phyloP scores from a whole-genome alignment of 1,284 basidiomycete species.

The Abortiporus biennis region DNA sequence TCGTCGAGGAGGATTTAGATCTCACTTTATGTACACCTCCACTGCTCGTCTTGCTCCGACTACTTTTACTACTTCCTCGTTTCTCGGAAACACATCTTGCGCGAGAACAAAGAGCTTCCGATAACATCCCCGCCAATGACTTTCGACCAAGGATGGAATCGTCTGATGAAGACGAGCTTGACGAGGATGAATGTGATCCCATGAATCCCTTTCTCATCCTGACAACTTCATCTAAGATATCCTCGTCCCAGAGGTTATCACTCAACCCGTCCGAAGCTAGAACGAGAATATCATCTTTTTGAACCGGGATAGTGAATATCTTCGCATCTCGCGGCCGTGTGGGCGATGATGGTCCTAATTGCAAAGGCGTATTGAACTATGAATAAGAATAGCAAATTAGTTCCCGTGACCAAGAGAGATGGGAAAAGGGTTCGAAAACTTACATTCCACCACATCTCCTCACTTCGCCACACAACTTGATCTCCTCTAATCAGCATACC shows the following conservation, averaged over 20 bases:
- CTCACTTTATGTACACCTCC: no score
- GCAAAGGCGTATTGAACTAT: conserved; percentile 87
- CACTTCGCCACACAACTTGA: conserved; percentile 78
- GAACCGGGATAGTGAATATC: conserved; percentile 70
- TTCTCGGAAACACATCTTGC: conserved; percentile 56
- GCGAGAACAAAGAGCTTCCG: conserved; percentile 67
- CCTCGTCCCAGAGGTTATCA: conserved; percentile 95
- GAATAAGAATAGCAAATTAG: background rate
- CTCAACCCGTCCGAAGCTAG: conserved; percentile 87
- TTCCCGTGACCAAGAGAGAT: background rate
- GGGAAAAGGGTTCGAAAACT: conserved; percentile 24
- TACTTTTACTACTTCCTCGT: conserved; percentile 12
- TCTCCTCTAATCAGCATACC: conserved; percentile 79
- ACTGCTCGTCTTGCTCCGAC: conserved; percentile 4
- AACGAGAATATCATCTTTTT: conserved; percentile 85
- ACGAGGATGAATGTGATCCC: background rate
- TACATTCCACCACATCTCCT: conserved; percentile 91
- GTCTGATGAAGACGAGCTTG: conserved; percentile 1
- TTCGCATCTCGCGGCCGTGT: conserved; percentile 74
- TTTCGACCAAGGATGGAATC: conserved; percentile 35
- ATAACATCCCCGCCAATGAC: conserved; percentile 59
- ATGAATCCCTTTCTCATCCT: conserved; percentile 49
- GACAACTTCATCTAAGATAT: conserved; percentile 85
- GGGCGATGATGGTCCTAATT: conserved; percentile 75
- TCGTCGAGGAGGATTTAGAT: conserved; percentile 2